phyloP scores from a whole-genome alignment of 768 basidiomycete genomes.

The Lactarius akahatsu region DNA sequence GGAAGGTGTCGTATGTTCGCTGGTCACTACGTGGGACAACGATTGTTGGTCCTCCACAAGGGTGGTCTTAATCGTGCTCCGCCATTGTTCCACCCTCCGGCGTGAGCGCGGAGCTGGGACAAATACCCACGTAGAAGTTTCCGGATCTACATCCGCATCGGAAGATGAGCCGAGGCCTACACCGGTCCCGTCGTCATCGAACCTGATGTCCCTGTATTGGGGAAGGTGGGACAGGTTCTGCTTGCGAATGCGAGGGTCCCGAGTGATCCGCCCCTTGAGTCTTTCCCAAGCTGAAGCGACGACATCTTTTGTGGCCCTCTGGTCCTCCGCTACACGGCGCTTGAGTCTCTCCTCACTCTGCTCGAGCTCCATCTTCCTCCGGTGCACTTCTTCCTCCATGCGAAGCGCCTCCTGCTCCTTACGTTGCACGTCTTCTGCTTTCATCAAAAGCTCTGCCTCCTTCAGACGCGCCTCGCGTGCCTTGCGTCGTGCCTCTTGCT shows the following conservation, averaged over 20 bases:
- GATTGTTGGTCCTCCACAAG: not conserved
- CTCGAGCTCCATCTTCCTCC: slow-evolving; percentile 8
- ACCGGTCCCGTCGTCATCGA: no score
- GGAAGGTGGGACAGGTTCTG: no score
- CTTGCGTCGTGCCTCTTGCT: no score
- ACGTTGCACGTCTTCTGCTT: no score
- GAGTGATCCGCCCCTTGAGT: slow-evolving; percentile 12
- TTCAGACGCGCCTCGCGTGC: no score
- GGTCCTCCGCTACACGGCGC: not conserved
- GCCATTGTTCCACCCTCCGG: slow-evolving; percentile 10
- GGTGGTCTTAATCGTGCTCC: not conserved
- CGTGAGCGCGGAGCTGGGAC: not conserved
- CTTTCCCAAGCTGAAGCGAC: slow-evolving; percentile 12
- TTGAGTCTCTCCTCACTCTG: slow-evolving; percentile 10
- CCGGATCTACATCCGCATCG: no score
- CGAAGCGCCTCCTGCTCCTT: not conserved
- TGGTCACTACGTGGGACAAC: no score
- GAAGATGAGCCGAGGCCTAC: no score
- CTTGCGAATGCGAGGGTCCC: no score
- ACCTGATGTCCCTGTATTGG: no score
- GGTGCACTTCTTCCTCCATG: slow-evolving; percentile 12
- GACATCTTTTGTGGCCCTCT: slow-evolving; percentile 6
- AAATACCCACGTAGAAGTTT: not conserved
- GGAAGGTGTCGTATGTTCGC: not conserved
- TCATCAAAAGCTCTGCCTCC: no score